phyloP scores from a whole-genome alignment of 495 filamentous ascomycete species.

The Daldinia decipiens region DNA sequence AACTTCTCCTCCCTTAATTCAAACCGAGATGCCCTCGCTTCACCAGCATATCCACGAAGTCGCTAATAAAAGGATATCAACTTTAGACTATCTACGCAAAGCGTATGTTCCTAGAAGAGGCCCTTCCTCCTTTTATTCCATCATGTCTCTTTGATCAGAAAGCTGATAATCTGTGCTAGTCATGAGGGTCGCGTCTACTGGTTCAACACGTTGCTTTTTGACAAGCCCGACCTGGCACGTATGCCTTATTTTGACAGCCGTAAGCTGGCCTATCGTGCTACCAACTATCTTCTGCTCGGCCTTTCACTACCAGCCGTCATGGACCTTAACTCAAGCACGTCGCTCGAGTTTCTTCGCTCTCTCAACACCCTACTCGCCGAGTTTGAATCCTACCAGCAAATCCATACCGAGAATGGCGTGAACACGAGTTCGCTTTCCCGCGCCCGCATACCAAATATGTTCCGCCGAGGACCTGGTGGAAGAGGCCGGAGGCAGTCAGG shows the following conservation, averaged over 20 bases:
- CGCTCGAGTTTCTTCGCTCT: slow-evolving; percentile 85
- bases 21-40: slow-evolving; percentile 52
- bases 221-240: slow-evolving; percentile 78
- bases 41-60: slow-evolving; percentile 91
- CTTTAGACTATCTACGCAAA: slow-evolving; percentile 90
- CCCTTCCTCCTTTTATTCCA: not conserved
- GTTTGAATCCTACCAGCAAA: slow-evolving; percentile 90
- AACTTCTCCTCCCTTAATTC: slow-evolving; percentile 47
- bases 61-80: slow-evolving; percentile 94
- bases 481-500: slow-evolving; percentile 80
- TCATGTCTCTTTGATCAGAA: slow-evolving; percentile 10
- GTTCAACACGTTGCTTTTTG: slow-evolving; percentile 96
- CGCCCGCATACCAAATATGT: slow-evolving; percentile 87
- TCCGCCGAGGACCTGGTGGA: slow-evolving; percentile 72
- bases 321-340: slow-evolving; percentile 80
- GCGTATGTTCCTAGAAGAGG: slow-evolving; percentile 66
- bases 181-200: slow-evolving; percentile 95
- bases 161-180: slow-evolving; percentile 58
- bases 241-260: slow-evolving; percentile 86
- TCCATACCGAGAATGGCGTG: slow-evolving; percentile 79
- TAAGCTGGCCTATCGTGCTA: slow-evolving; percentile 84
- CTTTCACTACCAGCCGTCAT: slow-evolving; percentile 88
- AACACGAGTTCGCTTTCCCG: slow-evolving; percentile 76
- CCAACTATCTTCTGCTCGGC: slow-evolving; percentile 92
- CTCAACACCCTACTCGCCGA: slow-evolving; percentile 87